phyloP scores from a whole-genome alignment of 2,329 filamentous ascomycete species.

The Xenoacremonium recifei region DNA sequence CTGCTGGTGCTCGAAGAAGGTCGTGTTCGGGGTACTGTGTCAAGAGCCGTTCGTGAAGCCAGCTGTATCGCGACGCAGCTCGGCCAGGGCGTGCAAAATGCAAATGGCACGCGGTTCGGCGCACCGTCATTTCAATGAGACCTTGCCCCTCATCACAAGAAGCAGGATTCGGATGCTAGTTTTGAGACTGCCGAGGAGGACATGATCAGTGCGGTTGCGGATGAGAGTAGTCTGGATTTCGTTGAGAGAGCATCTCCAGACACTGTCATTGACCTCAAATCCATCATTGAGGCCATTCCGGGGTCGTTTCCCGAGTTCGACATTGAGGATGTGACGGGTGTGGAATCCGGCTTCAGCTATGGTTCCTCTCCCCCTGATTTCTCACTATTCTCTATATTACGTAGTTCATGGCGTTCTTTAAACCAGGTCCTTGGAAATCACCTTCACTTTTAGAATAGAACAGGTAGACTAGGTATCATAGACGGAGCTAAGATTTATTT shows the following conservation, averaged over 20 bases:
- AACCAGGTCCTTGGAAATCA: conserved; percentile 11
- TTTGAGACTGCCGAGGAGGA: neutral
- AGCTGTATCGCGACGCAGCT: conserved; percentile 68
- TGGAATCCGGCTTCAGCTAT: conserved; percentile 1
- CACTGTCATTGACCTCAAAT: neutral
- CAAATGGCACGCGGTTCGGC: conserved; percentile 34
- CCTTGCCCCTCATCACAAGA: conserved; percentile 1
- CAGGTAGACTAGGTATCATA: conserved; percentile 22
- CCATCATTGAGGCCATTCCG: neutral
- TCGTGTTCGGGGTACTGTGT: conserved; percentile 63
- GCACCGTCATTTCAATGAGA: conserved; percentile 14
- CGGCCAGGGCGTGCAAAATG: conserved; percentile 36
- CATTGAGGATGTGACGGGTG: conserved; percentile 1
- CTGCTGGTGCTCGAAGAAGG: conserved; percentile 73
- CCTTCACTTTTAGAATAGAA: conserved; percentile 15
- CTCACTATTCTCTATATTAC: conserved; percentile 11
- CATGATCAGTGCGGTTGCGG: neutral
- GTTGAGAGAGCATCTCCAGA: neutral
- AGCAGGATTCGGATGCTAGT: neutral
- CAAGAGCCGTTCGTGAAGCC: conserved; percentile 68
- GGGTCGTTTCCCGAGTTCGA: neutral
- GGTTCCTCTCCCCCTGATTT: neutral
- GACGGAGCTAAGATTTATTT: conserved; percentile 22
- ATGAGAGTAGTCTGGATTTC: neutral
- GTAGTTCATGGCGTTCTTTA: conserved; percentile 15